Evolutionary conservation across 2,329 filamentous ascomycete species (phyloP).

Genomic region (Colletotrichum tropicicola): DNA sequence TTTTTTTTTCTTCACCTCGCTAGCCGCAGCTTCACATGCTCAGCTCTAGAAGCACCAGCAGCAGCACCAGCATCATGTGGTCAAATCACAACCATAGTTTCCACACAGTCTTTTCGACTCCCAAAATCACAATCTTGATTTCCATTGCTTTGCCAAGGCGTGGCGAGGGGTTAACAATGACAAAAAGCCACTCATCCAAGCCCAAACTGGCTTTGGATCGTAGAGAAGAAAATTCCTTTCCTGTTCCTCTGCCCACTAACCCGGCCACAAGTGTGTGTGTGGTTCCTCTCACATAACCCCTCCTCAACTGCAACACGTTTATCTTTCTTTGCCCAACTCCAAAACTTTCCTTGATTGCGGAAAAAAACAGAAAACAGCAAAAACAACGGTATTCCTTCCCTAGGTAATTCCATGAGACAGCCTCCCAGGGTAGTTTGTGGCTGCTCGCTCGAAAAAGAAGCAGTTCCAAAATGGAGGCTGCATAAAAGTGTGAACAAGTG

Average conservation of each 20-base stretch:
- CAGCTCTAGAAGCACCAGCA: no score
- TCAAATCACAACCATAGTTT: no score
- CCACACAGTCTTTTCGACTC: no score
- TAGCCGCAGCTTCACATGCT: no score
- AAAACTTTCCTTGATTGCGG: neutral
- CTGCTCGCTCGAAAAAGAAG: neutral
- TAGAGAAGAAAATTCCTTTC: neutral
- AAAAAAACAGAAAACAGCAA: neutral
- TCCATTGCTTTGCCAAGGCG: neutral
- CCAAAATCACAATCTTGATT: neutral
- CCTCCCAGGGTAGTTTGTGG: neutral
- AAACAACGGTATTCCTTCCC: neutral
- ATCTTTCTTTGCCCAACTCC: conserved; percentile 22
- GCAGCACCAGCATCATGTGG: no score
- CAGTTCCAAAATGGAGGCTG: neutral
- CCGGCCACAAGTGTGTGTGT: no score
- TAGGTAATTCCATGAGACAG: neutral
- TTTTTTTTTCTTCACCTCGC: no score
- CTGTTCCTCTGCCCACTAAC: neutral
- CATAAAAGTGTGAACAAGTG: conserved; percentile 2
- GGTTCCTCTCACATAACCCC: neutral
- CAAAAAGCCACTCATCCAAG: neutral
- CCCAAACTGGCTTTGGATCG: neutral
- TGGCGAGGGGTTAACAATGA: no score
- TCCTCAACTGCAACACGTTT: neutral